These are phyloP conservation scores for Epichloe sp. DNA, from an alignment of 2,329 filamentous ascomycete genomes.

Conservation along the genomic window DNA sequence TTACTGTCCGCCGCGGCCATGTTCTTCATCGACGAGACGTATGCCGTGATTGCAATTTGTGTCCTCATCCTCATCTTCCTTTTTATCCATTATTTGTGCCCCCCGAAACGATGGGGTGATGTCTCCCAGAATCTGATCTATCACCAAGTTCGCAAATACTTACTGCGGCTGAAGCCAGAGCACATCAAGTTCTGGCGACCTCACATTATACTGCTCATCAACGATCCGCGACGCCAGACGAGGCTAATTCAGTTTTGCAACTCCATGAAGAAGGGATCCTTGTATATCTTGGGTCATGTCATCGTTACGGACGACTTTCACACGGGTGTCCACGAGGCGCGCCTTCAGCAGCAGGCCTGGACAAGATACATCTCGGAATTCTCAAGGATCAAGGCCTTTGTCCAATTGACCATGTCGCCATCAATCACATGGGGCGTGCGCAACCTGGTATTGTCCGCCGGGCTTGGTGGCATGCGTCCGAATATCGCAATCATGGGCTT, in stretches of 20 bases:
- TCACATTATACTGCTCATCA: constrained; percentile 73
- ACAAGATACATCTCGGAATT: constrained; percentile 73
- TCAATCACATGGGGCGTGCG: constrained; percentile 73
- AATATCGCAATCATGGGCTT: constrained; percentile 76
- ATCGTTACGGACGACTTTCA: constrained; percentile 77
- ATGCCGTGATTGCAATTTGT: constrained; percentile 62
- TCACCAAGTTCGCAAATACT: constrained; percentile 71
- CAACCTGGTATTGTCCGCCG: constrained; percentile 70
- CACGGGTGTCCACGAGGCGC: constrained; percentile 65
- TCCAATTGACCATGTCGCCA: constrained; percentile 74
- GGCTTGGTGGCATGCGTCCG: constrained; percentile 75
- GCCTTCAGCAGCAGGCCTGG: constrained; percentile 70
- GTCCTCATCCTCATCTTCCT: constrained; percentile 67
- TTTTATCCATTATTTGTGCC: constrained; percentile 72
- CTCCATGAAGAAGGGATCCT: constrained; percentile 72
- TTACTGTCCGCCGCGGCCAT: constrained; percentile 68
- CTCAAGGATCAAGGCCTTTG: constrained; percentile 77
- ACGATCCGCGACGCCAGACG: constrained; percentile 68
- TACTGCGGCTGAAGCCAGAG: constrained; percentile 70
- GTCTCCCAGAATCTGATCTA: constrained; percentile 85
- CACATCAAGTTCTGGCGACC: constrained; percentile 92
- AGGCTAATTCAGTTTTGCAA: constrained; percentile 86
- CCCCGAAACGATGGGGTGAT: constrained; percentile 82
- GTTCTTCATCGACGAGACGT: constrained; percentile 80
- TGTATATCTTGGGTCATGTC: constrained; percentile 79